Conservation (phyloP, 495 filamentous ascomycete species). For the Xylaria castorea region DNA sequence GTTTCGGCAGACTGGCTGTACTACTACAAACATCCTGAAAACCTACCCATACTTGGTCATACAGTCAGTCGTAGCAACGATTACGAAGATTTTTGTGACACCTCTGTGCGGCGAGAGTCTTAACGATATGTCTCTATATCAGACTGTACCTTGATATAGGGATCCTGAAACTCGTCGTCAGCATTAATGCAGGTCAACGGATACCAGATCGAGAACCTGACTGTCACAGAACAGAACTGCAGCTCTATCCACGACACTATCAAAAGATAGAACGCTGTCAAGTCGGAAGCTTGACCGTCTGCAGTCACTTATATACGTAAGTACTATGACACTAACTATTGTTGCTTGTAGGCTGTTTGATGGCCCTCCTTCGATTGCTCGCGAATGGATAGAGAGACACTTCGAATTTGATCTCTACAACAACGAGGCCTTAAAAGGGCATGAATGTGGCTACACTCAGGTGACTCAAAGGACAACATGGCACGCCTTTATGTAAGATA, state of each 20-base stretch:
- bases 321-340: background rate
- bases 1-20: background rate
- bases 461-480: background rate
- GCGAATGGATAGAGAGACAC: background rate
- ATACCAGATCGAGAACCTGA: background rate
- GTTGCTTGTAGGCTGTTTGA: background rate
- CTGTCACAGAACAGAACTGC: no score
- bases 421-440: background rate
- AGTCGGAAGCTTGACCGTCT: no score
- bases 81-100: no score
- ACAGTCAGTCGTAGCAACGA: no score
- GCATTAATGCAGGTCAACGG: background rate
- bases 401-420: background rate
- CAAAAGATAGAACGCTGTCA: no score
- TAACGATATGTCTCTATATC: no score
- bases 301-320: no score
- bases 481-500: background rate
- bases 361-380: background rate
- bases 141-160: background rate
- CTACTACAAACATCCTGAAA: background rate
- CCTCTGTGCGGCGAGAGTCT: no score
- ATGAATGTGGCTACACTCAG: no score
- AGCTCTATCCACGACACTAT: no score
- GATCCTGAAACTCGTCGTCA: background rate
- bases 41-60: no score